Conservation (phyloP, 768 basidiomycete species). For the Lactarius sanguifluus region DNA sequence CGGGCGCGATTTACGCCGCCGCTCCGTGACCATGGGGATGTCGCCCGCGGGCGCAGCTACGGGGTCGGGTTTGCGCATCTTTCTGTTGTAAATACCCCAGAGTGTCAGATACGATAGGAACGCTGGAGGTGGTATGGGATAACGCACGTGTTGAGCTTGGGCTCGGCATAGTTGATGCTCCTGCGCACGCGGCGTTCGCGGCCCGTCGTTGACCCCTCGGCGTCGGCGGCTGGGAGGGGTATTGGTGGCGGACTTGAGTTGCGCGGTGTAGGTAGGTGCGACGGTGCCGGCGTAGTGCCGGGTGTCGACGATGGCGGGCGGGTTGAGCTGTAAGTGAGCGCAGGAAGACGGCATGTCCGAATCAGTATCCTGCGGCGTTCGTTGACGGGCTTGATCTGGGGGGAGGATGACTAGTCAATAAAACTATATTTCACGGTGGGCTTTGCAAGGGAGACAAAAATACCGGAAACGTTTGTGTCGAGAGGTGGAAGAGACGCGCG, state of each 20-base stretch:
- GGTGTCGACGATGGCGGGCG: constrained; percentile 46
- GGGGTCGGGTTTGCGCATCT: constrained; percentile 86
- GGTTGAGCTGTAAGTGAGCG: constrained; percentile 36
- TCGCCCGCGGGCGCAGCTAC: constrained; percentile 31
- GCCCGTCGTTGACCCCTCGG: constrained; percentile 30
- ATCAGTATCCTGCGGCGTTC: constrained; percentile 21
- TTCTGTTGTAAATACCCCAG: constrained; percentile 43
- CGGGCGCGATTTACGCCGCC: constrained; percentile 55
- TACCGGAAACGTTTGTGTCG: constrained; percentile 41
- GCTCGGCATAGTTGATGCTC: constrained; percentile 85
- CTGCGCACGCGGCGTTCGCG: constrained; percentile 64
- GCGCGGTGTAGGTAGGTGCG: constrained; percentile 48
- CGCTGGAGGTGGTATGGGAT: neutral
- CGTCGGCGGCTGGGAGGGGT: constrained; percentile 33
- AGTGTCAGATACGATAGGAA: no score
- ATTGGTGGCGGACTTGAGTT: constrained; percentile 37
- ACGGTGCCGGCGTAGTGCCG: constrained; percentile 42
- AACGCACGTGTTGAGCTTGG: constrained; percentile 83
- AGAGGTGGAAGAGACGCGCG: constrained; percentile 39
- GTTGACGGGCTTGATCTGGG: constrained; percentile 23
- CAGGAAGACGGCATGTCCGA: constrained; percentile 30
- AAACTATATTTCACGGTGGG: no score
- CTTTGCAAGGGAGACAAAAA: neutral
- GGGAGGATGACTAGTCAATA: no score
- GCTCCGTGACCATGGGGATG: constrained; percentile 35